A percentile compares a stretch with the other conserved stretches of the same genome.
These are phyloP conservation scores for Calamus simplicifolius DNA, from an alignment of 176 grass and related monocot genomes.

Conservation along the genomic window DNA sequence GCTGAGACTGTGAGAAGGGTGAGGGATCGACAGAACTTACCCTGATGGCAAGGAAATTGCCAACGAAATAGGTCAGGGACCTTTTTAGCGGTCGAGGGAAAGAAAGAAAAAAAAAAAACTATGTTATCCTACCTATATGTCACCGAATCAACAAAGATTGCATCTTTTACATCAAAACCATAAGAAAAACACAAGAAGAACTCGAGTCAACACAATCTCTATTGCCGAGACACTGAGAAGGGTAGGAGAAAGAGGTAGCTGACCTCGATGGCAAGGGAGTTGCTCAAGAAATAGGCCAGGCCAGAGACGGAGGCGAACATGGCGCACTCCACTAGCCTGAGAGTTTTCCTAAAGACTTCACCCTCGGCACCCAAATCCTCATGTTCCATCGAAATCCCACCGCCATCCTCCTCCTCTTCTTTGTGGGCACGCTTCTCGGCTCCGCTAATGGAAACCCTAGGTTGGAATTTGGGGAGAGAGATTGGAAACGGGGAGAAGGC, in stretches of 20 bases:
- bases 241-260: background rate
- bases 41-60: constrained; percentile 78
- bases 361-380: constrained; percentile 24
- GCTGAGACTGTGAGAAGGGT: too few relatives aligned
- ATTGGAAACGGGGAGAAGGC: background rate
- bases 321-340: constrained; percentile 79
- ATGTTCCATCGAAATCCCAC: background rate
- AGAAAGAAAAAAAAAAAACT: too few relatives aligned
- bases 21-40: constrained; percentile 11
- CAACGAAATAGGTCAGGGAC: constrained; percentile 67
- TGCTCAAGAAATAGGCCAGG: constrained; percentile 90
- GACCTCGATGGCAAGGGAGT: constrained; percentile 81
- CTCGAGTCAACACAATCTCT: too few relatives aligned
- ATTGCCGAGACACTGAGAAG: too few relatives aligned
- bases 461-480: background rate
- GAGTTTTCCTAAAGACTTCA: constrained; percentile 44
- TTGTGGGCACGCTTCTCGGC: background rate
- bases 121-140: too few relatives aligned
- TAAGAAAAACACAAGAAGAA: background rate
- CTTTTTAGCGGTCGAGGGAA: too few relatives aligned
- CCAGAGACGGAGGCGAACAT: constrained; percentile 89
- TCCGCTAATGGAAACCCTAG: constrained; percentile 12
- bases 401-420: background rate
- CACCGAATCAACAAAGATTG: background rate
- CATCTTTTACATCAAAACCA: background rate